Conservation (phyloP, 176 grass and related monocot species). For the Otatea glauca region DNA sequence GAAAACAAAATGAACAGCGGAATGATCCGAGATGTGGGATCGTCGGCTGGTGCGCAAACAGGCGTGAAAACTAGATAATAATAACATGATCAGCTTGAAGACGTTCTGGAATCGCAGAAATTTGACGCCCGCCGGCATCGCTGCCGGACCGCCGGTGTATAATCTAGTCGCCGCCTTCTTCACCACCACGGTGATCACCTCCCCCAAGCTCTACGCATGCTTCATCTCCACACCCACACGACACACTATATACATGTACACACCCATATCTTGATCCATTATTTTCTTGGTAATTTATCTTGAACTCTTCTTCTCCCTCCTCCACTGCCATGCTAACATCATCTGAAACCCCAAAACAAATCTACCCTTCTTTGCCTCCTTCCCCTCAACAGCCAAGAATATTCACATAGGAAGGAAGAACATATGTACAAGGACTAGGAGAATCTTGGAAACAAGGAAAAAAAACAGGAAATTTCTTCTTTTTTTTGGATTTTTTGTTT, state of each 20-base stretch:
- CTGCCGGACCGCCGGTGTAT: not conserved
- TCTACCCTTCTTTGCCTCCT: constrained; percentile 27
- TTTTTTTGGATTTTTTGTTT: not conserved
- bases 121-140: not conserved
- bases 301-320: not conserved
- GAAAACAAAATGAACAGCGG: constrained; percentile 6
- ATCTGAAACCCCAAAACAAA: constrained; percentile 61
- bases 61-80: not conserved
- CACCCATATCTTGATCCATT: constrained; percentile 3
- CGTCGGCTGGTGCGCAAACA: not conserved
- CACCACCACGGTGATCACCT: constrained; percentile 11
- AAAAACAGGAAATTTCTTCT: not conserved
- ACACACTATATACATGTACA: constrained; percentile 30
- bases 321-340: constrained; percentile 10
- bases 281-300: constrained; percentile 18
- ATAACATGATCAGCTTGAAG: constrained; percentile 5
- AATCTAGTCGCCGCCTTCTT: not conserved
- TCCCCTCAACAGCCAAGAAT: constrained; percentile 17
- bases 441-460: constrained; percentile 2
- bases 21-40: not conserved
- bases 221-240: not conserved
- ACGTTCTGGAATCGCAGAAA: constrained; percentile 42
- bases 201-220: constrained; percentile 2
- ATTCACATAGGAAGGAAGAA: constrained; percentile 45
- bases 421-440: constrained; percentile 44